Evolutionary conservation across 75 land plant species (phyloP), one percentile per base, ranked within the genome.

Genomic region (Pinus taeda): DNA sequence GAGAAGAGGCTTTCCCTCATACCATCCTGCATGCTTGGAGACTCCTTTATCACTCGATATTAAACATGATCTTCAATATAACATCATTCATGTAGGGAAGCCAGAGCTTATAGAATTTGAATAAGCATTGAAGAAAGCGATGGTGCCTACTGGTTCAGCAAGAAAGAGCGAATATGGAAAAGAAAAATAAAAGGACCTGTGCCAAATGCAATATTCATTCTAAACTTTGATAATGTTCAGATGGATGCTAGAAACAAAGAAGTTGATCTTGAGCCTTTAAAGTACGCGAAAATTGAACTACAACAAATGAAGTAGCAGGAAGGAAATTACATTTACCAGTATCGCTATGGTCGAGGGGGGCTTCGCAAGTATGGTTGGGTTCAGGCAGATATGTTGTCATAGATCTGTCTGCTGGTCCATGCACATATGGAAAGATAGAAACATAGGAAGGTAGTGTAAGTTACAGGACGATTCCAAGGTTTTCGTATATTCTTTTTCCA

Each of bases 141-240:
- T 96, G 99, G 83, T 87, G 78, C 81, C 84, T 62, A 75, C 90
- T 64, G 97, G 97, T 6, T 74, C 85, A 57, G 92, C 97, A 59
- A 84, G 97, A 83, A 95, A 96, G 99, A 81, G 78, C 79, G 95
- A 94, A 59, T 90, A 80, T 89, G 99, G 98, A 75, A 91, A 80
- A 69, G 93, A 91, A 90, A 89, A 71, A 83, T 79, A 83, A 88
- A 92, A 69, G 82, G 82, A 69, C 90, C 93, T 75, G 75, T 77
- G 21, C 98, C 99, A 45, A 88, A 42, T 85, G 99, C n/a, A n/a
- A n/a, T n/a, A n/a, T n/a, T n/a, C n/a, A n/a, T n/a, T n/a, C n/a
- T n/a, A n/a, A n/a, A n/a, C 66, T 91, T 92, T 79, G 99, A 97
- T 77, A 97, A 97, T 98, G 99, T 95, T 12, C 85, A 98, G 77